Evolutionary conservation across 2,329 filamentous ascomycete genomes (phyloP).

Genomic region (Alternaria incomplexa): DNA sequence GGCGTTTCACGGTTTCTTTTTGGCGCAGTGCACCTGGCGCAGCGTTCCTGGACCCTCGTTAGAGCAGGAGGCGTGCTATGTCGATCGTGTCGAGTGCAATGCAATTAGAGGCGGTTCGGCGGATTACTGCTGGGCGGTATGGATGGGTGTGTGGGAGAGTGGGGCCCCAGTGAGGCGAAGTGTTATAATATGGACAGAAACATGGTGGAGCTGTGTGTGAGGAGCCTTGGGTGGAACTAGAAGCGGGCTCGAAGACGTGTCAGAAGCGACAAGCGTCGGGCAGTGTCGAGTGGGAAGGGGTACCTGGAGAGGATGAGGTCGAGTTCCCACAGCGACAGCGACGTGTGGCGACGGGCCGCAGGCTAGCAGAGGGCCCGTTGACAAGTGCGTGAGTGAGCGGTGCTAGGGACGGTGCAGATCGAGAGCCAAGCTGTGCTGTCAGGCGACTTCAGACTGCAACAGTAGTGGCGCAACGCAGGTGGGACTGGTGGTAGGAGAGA

Average conservation of each 20-base stretch:
- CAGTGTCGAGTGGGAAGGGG: constrained; percentile 30
- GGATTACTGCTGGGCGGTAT: constrained; percentile 14
- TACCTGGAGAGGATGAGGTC: constrained; percentile 42
- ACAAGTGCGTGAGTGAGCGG: constrained; percentile 8
- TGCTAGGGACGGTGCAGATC: constrained; percentile 14
- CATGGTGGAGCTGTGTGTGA: constrained; percentile 38
- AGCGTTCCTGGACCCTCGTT: constrained; percentile 1
- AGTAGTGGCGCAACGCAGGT: constrained; percentile 20
- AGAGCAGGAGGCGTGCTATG: constrained; percentile 11
- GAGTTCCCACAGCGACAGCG: constrained; percentile 34
- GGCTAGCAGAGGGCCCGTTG: constrained; percentile 27
- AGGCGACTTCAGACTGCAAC: constrained; percentile 21
- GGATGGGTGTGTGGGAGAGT: constrained; percentile 21
- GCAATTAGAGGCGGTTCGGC: constrained; percentile 6
- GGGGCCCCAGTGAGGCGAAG: constrained; percentile 44
- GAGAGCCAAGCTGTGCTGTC: constrained; percentile 7
- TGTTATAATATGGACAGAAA: constrained; percentile 47
- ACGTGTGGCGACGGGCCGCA: constrained; percentile 40
- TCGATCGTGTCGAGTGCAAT: constrained; percentile 4
- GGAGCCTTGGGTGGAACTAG: constrained; percentile 39
- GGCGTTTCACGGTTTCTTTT: background rate
- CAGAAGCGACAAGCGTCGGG: constrained; percentile 26
- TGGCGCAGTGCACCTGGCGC: background rate
- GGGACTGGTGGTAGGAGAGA: constrained; percentile 12
- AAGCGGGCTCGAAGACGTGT: constrained; percentile 27